Base-by-base conservation (phyloP, 257 asterid genomes). In the Nicotiana benthamiana region DNA sequence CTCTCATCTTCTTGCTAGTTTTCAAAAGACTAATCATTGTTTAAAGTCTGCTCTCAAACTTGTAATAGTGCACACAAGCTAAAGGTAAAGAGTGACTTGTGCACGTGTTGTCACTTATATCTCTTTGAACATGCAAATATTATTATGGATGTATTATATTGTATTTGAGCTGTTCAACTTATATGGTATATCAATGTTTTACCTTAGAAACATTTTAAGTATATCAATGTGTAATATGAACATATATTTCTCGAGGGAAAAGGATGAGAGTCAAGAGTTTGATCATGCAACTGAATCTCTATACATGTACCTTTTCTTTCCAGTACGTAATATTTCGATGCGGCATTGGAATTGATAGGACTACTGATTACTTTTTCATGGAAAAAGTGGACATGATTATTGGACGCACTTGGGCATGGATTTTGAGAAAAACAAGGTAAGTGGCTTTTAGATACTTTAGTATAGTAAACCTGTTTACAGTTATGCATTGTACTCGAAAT, bases 301-400 rank as follows among this genome's bases (percentile, higher is more conserved):
- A 17, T 40, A 54, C 17, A 4, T 51, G 28, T 62, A 75, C 46
- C 54, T 83, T 76, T 81, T 48, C 78, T n/a, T 75, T 82, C 75
- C 84, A 95, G 99, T 95, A 93, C 81, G 87, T 93, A 79, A 92
- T 95, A 84, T 93, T 95, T 88, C 91, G 98, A 82, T 97, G 98
- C 48, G 99, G 99, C 88, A 90, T 95, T 89, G 99, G 99, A 81
- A 79, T 93, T 74, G 99, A 95, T 84, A 89, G 81, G 87, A 93
- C 98, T 32, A 89, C 92, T 79, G 97, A 90, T 87, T 92, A 89
- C 85, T 95, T 95, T 88, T 75, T 93, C 89, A 80, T 95, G 98
- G 99, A 95, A 93, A 95, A 95, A 87, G 94, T 95, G 82, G 99
- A 95, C 81, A 89, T 85, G 61, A 80, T 95, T 68, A 90, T 95